Conservation (phyloP, 2,329 filamentous ascomycete genomes). For the Pestalotiopsis sp. region DNA sequence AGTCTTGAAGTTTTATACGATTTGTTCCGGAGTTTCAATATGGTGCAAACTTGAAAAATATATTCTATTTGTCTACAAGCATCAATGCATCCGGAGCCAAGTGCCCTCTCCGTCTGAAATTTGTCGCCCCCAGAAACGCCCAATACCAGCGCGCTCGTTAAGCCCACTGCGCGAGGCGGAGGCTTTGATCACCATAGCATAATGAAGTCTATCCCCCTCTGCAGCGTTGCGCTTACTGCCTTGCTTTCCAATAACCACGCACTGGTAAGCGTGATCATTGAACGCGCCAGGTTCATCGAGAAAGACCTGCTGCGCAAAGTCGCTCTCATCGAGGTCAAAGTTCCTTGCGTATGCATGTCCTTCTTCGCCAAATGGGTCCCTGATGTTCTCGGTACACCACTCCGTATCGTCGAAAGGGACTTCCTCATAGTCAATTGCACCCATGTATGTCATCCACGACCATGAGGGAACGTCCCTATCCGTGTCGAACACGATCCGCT, state of each 20-base stretch:
- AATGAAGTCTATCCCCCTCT: background rate
- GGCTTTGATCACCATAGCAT: background rate
- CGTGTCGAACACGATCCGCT: background rate
- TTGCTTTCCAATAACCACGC: background rate
- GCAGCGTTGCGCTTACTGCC: background rate
- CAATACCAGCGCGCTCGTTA: background rate
- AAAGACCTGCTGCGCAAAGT: background rate
- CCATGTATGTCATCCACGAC: constrained; percentile 8
- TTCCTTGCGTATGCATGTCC: background rate
- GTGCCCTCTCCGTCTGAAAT: background rate
- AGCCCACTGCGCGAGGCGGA: background rate
- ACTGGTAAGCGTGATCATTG: background rate
- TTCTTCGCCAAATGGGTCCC: background rate
- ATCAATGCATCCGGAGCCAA: background rate
- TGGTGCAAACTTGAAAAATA: no score
- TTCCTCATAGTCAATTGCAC: background rate
- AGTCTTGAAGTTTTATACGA: no score
- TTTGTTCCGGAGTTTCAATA: no score
- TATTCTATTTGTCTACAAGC: background rate
- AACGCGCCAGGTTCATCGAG: background rate
- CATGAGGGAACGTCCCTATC: background rate
- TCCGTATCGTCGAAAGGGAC: background rate
- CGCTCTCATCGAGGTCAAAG: background rate
- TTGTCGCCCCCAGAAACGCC: background rate
- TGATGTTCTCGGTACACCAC: constrained; percentile 3